Base-by-base conservation (phyloP, 176 grass and related monocot species). In the Calamus simplicifolius region DNA sequence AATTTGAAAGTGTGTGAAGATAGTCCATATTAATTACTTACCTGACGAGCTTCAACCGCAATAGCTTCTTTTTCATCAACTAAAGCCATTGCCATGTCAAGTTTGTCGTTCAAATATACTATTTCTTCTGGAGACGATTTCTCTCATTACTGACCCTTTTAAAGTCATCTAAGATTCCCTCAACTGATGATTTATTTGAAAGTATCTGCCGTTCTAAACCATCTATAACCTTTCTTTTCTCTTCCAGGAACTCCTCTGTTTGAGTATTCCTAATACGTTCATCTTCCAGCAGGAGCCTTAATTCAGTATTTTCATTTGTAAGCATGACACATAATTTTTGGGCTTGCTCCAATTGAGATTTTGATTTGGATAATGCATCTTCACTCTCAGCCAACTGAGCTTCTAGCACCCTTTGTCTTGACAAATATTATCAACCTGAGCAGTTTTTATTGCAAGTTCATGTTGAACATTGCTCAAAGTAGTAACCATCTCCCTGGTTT, bases 11-110 rank as follows among this genome's bases (percentile, higher is more conserved):
- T 18, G 70, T 69, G 53, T 50, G 18, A 58, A 54, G 53, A 4
- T 43, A 38, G 16, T 51, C 13, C 52, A 70, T 5, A 43, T 43
- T 13, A 25, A 59, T 59, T 52, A 65, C 84, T 66, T 88, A 95
- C 89, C 77, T 95, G 85, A 69, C 56, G 68, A 70, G 78, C 78
- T 79, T 94, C 85, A 56, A 85, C 77, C 77, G 81, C 71, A 54
- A 82, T 63, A n/a, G 89, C 89, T 88, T 95, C 89, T 64, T 79
- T 88, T 68, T 95, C 89, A 76, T 95, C 85, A 70, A 81, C 81
- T 82, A 95, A 85, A 76, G 89, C 67, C 71, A 82, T 71, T 49
- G 81, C 52, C 85, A 95, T 88, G 53, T 88, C 89, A 74, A 88
- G 75, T 59, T 72, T 79, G 21, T 80, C 72, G 48, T 57, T 85